A percentile compares a stretch with the other conserved stretches of the same genome.
These are phyloP conservation scores for Diplodia intermedia DNA, from an alignment of 2,329 filamentous ascomycete species.

Conservation along the genomic window DNA sequence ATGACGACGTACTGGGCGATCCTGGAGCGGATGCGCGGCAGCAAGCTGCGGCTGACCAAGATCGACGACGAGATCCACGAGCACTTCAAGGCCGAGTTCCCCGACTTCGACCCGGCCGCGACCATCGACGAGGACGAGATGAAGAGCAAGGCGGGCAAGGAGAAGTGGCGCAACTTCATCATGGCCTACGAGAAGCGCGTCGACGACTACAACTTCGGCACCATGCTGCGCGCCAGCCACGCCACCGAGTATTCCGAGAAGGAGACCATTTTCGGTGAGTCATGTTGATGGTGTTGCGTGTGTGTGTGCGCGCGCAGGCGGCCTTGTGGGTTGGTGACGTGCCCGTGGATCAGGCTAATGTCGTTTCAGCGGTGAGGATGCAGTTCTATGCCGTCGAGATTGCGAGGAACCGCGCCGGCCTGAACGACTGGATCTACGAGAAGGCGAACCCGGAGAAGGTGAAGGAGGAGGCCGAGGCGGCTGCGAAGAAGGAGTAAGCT, in stretches of 20 bases:
- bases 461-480: constrained; percentile 36
- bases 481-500: constrained; percentile 22
- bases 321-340: too few relatives aligned
- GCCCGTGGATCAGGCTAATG: too few relatives aligned
- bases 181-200: constrained; percentile 91
- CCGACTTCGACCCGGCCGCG: constrained; percentile 83
- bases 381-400: constrained; percentile 84
- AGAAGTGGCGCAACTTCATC: constrained; percentile 93
- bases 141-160: constrained; percentile 97
- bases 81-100: constrained; percentile 86
- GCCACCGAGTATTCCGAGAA: constrained; percentile 86
- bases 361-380: constrained; percentile 68
- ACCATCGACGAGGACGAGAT: constrained; percentile 90
- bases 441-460: constrained; percentile 70
- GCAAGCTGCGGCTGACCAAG: constrained; percentile 87
- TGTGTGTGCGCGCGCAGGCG: not conserved
- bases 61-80: constrained; percentile 94
- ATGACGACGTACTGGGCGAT: constrained; percentile 97
- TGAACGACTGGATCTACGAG: constrained; percentile 98
- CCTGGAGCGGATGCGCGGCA: constrained; percentile 87
- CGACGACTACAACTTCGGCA: constrained; percentile 98
- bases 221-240: constrained; percentile 80
- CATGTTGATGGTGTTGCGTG: not conserved
- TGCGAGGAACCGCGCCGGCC: constrained; percentile 77
- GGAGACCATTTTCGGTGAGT: constrained; percentile 86